Evolutionary conservation across 208 protist genomes (phyloP).

Genomic region (Leishmania martiniquensis): DNA sequence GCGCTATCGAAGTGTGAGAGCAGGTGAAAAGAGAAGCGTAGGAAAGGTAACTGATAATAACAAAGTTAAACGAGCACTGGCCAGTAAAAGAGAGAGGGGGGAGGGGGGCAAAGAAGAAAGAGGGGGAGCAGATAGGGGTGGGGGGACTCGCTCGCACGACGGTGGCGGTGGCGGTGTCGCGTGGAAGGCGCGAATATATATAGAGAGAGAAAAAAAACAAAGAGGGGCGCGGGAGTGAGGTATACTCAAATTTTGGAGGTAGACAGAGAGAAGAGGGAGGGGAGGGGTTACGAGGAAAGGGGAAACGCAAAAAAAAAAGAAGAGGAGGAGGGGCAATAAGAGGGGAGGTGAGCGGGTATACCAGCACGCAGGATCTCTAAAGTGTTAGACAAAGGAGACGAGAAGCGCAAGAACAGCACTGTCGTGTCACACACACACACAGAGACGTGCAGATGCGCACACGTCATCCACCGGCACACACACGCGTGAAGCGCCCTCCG

Average conservation of each 20-base stretch:
- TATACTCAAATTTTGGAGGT: too few species aligned
- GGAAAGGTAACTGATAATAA: neutral
- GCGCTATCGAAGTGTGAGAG: neutral
- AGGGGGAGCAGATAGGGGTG: neutral
- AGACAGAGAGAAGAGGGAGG: too few species aligned
- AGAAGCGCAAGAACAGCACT: neutral
- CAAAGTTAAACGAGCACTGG: neutral
- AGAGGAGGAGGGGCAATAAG: neutral
- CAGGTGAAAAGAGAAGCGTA: neutral
- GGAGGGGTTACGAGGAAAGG: too few species aligned
- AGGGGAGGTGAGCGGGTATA: neutral
- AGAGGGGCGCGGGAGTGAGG: neutral
- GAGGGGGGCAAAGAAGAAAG: neutral
- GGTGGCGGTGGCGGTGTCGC: neutral
- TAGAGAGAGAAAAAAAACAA: neutral
- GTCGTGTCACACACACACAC: neutral
- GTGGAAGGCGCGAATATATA: neutral
- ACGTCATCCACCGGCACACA: neutral
- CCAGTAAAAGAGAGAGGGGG: neutral
- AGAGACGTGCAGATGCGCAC: neutral
- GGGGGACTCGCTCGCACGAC: neutral
- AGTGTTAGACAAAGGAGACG: neutral
- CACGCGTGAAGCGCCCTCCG: too few species aligned
- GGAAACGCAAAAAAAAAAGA: neutral
- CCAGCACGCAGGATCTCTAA: neutral